Evolutionary conservation across 768 basidiomycete genomes (phyloP).

Genomic region (Psilocybe sp.): DNA sequence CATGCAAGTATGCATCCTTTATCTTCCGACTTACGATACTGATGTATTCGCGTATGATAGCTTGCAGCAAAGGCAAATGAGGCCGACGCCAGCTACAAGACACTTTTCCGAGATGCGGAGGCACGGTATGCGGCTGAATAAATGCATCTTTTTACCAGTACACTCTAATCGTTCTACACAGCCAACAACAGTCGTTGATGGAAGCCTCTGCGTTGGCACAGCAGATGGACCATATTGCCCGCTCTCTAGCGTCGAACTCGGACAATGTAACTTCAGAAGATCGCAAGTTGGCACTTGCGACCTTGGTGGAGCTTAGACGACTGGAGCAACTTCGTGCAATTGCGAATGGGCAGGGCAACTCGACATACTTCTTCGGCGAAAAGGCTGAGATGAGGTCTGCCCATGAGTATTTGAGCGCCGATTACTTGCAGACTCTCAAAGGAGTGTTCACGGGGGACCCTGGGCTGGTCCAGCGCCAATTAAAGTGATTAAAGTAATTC

Average conservation of each 20-base stretch:
- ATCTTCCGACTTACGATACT: too few species aligned
- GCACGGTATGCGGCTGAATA: conserved; percentile 32
- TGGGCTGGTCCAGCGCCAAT: neutral
- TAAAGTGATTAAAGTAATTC: too few species aligned
- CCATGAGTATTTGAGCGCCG: conserved; percentile 42
- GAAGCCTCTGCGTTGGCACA: conserved; percentile 44
- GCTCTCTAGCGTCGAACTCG: conserved; percentile 30
- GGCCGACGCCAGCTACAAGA: conserved; percentile 50
- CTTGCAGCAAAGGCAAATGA: conserved; percentile 51
- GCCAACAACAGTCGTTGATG: conserved; percentile 41
- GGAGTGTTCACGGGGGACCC: conserved; percentile 13
- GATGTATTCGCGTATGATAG: conserved; percentile 12
- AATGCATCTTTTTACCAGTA: neutral
- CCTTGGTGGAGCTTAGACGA: conserved; percentile 46
- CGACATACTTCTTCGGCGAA: conserved; percentile 58
- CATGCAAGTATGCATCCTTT: conserved; percentile 31
- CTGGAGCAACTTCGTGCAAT: conserved; percentile 54
- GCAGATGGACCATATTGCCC: conserved; percentile 48
- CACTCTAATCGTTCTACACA: conserved; percentile 4
- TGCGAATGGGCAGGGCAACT: conserved; percentile 45
- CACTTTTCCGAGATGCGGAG: conserved; percentile 49
- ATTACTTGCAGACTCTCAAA: conserved; percentile 47
- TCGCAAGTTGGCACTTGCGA: conserved; percentile 35
- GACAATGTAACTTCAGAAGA: conserved; percentile 30
- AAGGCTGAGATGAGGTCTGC: conserved; percentile 30